A percentile compares a stretch with the other conserved stretches of the same genome.
These are phyloP conservation scores for Eucalyptus polybractea DNA, from an alignment of 345 rosid genomes.

Conservation along the genomic window DNA sequence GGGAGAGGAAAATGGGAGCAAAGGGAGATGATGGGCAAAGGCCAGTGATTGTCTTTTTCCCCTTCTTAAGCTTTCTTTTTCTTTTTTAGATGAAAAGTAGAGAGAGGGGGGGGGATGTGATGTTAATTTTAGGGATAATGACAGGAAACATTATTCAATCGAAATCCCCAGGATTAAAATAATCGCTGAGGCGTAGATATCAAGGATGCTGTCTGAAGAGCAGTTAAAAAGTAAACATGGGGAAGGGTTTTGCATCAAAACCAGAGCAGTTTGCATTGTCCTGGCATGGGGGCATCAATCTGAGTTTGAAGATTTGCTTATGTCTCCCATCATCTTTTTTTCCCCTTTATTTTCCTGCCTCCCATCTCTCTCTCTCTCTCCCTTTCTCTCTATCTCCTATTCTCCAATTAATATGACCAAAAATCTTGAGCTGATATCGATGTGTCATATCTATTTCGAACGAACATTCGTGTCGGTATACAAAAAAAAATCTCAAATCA, in stretches of 20 bases:
- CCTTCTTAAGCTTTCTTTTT: background rate
- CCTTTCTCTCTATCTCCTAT: too few species aligned
- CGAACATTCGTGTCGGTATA: rapidly evolving
- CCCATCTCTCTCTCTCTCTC: too few species aligned
- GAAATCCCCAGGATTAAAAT: background rate
- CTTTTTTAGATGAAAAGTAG: background rate
- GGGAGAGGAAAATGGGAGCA: background rate
- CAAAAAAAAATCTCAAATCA: background rate
- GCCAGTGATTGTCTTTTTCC: background rate
- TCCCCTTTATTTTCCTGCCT: background rate
- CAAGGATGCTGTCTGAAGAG: background rate
- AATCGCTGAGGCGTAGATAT: background rate
- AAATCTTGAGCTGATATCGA: rapidly evolving
- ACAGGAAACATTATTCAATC: background rate
- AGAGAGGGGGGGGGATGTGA: background rate
- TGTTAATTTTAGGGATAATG: background rate
- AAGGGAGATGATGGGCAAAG: background rate
- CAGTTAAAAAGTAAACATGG: background rate
- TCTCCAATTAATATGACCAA: rapidly evolving
- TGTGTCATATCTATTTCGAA: background rate
- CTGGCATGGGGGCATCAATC: background rate
- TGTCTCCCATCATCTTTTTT: background rate
- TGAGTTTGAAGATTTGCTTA: background rate
- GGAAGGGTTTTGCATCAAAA: background rate
- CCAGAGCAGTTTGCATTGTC: background rate